Base-by-base conservation (phyloP, 306 rosid species). In the Trifolium fragiferum region DNA sequence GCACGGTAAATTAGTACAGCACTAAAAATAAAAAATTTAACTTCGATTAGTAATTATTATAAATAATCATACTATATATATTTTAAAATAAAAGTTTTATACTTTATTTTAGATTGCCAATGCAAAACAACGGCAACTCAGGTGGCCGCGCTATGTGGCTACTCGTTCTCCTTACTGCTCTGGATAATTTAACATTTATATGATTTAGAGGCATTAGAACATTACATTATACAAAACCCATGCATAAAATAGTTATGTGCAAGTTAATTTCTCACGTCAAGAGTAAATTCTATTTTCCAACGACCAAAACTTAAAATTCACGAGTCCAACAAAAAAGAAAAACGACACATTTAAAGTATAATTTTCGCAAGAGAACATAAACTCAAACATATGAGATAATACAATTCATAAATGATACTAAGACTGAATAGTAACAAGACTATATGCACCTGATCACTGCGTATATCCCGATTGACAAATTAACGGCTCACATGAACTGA, bases 401-500 rank as follows among this genome's bases (percentile, higher is more conserved):
- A 51, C 15, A 60, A 46, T 32, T 47, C 32, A 54, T 11, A 51
- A 59, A 54, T 27, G 32, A 73, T 57, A 68, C 64, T 70, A 50
- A n/a, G 78, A 75, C 40, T 30, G 64, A 76, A 66, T 33, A 76
- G 15, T 70, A 43, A 37, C 65, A 83, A 78, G 65, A 10, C 14
- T 16, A 40, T 72, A 67, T 68, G 55, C 72, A 95, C 99, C 99
- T 88, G 89, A 66, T 87, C 93, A 80, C 98, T 89, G 82, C 85
- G 99, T 81, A 93, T 76, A 76, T 95, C 92, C 27, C 87, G 88
- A 74, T 87, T 82, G 72, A 78, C 76, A 80, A 95, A 95, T 68
- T 92, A 84, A 16, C 78, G 91, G 92, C 99, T 95, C 82, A 77
- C 86, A 41, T 95, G 99, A 81, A 90, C 86, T 30, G 98, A 96